Evolutionary conservation across 768 basidiomycete species (phyloP).

Genomic region (Boletus bicolor): DNA sequence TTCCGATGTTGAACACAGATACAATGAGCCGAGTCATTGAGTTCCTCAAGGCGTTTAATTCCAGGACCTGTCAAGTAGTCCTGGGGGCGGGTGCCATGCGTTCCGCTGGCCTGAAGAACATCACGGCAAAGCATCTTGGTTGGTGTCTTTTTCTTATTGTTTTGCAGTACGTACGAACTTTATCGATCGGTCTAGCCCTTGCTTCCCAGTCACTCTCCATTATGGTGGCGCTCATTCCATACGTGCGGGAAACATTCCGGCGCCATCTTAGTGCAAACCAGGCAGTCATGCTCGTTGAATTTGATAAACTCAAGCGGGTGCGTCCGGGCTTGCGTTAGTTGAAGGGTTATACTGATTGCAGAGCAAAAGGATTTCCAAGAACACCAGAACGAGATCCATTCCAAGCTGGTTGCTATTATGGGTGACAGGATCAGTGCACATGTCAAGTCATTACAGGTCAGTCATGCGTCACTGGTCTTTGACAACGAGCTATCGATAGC

Average conservation of each 20-base stretch:
- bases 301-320: constrained; percentile 96
- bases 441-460: constrained; percentile 76
- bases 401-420: constrained; percentile 98
- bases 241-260: constrained; percentile 91
- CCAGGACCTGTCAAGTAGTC: constrained; percentile 96
- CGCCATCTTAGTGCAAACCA: constrained; percentile 92
- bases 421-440: constrained; percentile 87
- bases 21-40: constrained; percentile 94
- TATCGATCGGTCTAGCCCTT: constrained; percentile 54
- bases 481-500: background rate
- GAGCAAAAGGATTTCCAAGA: constrained; percentile 86
- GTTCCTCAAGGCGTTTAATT: constrained; percentile 97
- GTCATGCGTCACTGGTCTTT: constrained; percentile 15
- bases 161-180: constrained; percentile 12
- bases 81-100: constrained; percentile 99
- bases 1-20: constrained; percentile 88
- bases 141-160: constrained; percentile 27
- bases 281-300: constrained; percentile 95
- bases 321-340: constrained; percentile 28
- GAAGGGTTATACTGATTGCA: constrained; percentile 2
- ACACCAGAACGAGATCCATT: constrained; percentile 98
- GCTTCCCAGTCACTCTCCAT: constrained; percentile 96
- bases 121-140: constrained; percentile 98
- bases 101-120: constrained; percentile 95
- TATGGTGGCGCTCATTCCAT: constrained; percentile 91